phyloP scores from a whole-genome alignment of 371 early-diverging fungal genomes.

The Dinochytrium kinnereticum region DNA sequence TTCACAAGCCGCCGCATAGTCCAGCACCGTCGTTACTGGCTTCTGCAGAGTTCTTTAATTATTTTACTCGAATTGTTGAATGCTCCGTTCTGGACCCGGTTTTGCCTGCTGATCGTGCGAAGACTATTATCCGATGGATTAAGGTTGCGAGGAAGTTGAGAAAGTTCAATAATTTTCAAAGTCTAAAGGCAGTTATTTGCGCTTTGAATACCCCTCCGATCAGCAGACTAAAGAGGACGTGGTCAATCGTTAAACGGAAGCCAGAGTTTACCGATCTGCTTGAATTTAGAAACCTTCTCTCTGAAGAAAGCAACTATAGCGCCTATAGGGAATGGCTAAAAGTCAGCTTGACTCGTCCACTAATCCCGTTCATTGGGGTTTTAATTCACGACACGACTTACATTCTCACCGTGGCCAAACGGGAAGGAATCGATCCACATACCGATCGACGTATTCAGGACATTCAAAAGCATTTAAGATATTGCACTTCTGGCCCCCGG shows the following conservation, averaged over 20 bases:
- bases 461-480: slow-evolving; percentile 49
- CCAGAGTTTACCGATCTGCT: slow-evolving; percentile 61
- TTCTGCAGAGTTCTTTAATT: slow-evolving; percentile 84
- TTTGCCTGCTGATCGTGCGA: slow-evolving; percentile 67
- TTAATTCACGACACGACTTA: slow-evolving; percentile 83
- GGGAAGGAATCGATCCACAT: slow-evolving; percentile 54
- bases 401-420: slow-evolving; percentile 68
- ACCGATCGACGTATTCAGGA: slow-evolving; percentile 39
- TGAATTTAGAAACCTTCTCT: slow-evolving; percentile 66
- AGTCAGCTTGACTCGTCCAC: slow-evolving; percentile 60
- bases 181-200: slow-evolving; percentile 73
- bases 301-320: slow-evolving; percentile 74
- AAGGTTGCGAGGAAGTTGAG: slow-evolving; percentile 71
- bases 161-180: slow-evolving; percentile 74
- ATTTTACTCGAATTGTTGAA: slow-evolving; percentile 76
- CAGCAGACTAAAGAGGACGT: slow-evolving; percentile 74
- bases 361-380: slow-evolving; percentile 78
- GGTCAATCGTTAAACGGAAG: slow-evolving; percentile 75
- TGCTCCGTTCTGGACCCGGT: slow-evolving; percentile 69
- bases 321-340: slow-evolving; percentile 71
- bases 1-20: slow-evolving; percentile 66
- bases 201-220: slow-evolving; percentile 79
- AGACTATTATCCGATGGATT: slow-evolving; percentile 74
- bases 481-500: slow-evolving; percentile 67
- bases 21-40: slow-evolving; percentile 74